phyloP scores from a whole-genome alignment of 129 eudicot species.

The Saposhnikovia divaricata region DNA sequence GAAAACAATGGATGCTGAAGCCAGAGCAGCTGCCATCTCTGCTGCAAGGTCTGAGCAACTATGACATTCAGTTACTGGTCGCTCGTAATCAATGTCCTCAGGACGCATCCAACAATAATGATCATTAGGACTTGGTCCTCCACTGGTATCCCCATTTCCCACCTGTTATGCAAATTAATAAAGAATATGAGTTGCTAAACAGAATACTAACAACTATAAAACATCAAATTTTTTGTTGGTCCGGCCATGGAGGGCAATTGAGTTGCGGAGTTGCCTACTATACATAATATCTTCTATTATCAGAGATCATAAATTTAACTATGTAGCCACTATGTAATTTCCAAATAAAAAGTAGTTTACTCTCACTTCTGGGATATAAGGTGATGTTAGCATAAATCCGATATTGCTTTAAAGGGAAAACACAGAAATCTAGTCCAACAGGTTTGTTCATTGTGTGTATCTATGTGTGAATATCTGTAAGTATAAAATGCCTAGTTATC shows the following conservation, averaged over 20 bases:
- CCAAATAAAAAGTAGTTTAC: not conserved
- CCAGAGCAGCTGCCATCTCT: constrained; percentile 97
- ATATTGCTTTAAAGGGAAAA: not conserved
- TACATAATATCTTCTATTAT: not conserved
- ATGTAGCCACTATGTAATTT: not conserved
- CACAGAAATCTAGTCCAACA: not conserved
- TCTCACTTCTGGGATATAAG: not conserved
- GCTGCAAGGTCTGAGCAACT: constrained; percentile 93
- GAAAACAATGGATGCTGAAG: constrained; percentile 89
- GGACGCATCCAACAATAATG: constrained; percentile 95
- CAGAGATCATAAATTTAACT: not conserved
- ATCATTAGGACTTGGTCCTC: constrained; percentile 64
- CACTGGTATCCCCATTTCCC: constrained; percentile 76
- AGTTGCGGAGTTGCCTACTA: not conserved
- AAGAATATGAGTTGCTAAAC: not conserved
- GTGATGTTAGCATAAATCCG: not conserved
- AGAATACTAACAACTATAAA: not conserved
- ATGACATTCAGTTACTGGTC: constrained; percentile 64
- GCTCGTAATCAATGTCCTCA: constrained; percentile 69
- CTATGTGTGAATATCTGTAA: not conserved
- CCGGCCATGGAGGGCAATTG: not conserved
- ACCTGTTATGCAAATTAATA: constrained; percentile 38
- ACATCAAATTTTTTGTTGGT: not conserved
- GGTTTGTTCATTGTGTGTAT: not conserved
- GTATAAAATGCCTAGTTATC: not conserved